Evolutionary conservation across 441 rosid genomes (phyloP).

Genomic region (Bruguiera hainesii): DNA sequence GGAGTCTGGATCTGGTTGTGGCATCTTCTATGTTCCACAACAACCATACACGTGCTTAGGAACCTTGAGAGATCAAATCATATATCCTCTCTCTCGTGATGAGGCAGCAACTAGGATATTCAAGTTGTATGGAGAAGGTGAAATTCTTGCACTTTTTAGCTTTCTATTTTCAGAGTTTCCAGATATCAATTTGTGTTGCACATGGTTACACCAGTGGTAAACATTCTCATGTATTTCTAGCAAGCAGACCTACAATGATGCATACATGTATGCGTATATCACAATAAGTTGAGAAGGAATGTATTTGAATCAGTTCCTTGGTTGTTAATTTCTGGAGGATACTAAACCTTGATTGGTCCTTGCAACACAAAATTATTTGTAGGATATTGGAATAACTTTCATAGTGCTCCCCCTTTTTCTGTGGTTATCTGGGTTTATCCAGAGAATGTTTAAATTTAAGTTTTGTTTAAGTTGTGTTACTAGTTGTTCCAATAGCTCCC

Average conservation of each 20-base stretch:
- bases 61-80: constrained; percentile 97
- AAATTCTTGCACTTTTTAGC: constrained; percentile 13
- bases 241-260: too few relatives aligned
- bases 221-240: too few relatives aligned
- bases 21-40: constrained; percentile 93
- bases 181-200: too few relatives aligned
- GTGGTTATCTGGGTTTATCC: not conserved
- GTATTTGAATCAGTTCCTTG: not conserved
- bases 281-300: too few relatives aligned
- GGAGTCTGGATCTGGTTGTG: constrained; percentile 59
- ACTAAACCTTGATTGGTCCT: not conserved
- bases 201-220: too few relatives aligned
- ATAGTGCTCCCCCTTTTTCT: not conserved
- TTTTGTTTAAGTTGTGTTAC: not conserved
- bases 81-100: constrained; percentile 89
- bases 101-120: constrained; percentile 65
- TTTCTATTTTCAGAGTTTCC: too few relatives aligned
- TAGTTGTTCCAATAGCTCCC: not conserved
- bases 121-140: constrained; percentile 59
- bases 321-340: not conserved
- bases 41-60: constrained; percentile 98
- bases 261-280: too few relatives aligned
- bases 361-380: not conserved
- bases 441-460: not conserved
- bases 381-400: constrained; percentile 6